Base-by-base conservation (phyloP, 495 filamentous ascomycete genomes). In the Annulohypoxylon bovei region DNA sequence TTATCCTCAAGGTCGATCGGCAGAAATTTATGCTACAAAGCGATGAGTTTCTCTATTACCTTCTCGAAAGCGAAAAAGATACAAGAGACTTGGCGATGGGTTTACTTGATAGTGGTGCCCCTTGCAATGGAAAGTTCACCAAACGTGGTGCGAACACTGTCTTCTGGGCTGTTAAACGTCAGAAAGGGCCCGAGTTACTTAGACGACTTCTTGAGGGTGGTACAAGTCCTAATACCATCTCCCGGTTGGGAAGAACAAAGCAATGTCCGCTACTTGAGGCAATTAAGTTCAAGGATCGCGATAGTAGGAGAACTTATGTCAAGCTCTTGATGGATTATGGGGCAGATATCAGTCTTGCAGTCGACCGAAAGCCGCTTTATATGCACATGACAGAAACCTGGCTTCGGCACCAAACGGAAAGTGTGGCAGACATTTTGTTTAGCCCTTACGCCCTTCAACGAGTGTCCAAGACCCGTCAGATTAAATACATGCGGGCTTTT, bases 201-300 rank as follows among this genome's bases (percentile, higher is more conserved):
- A n/a, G 9, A 27, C 30, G 40, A 54, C 30, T 54, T 16, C 46
- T 67, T 12, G 12, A 9, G 18, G 6, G 11, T 18, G 55, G 47
- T 11, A 18, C 22, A 49, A 67, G 27, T 27, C 55, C 64, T 5
- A 67, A 67, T 27, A 14, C 44, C 33, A n/a, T 60, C 9, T 1
- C 33, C 25, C 12, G 27, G 16, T 32, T n/a, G 3, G 40, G 14
- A 14, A 54, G 14, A 8, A 14, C 27, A 32, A 35, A 6, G 6
- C 54, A 12, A 16, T 66, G 54, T 11, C 44, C 63, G 6, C 32
- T 66, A 14, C 22, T 66, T 32, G 14, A 66, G n/a, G 63, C 40
- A 16, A 18, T 66, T 1, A 50, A 53, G 25, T 27, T 58, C 53
- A 25, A 12, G 11, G 16, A 50, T 3, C 9, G 9, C 1, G 4